Evolutionary conservation across 805 yeast species (phyloP).

Genomic region (Kregervanrija delftensis): DNA sequence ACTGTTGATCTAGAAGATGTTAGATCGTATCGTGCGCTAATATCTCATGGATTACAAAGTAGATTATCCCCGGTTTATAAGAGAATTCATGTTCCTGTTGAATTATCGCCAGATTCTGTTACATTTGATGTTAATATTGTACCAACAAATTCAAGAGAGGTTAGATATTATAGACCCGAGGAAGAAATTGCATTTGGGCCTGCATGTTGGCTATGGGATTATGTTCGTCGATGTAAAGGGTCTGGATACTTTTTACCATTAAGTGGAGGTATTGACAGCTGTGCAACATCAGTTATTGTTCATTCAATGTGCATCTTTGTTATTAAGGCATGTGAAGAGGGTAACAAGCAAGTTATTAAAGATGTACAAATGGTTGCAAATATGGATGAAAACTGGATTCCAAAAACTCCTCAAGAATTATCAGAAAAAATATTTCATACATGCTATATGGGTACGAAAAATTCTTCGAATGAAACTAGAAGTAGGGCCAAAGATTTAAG

Average conservation of each 20-base stretch:
- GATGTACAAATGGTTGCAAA: constrained; percentile 62
- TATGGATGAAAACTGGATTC: constrained; percentile 47
- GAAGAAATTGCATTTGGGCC: constrained; percentile 98
- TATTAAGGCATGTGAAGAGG: constrained; percentile 56
- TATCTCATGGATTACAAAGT: constrained; percentile 74
- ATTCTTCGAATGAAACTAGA: constrained; percentile 86
- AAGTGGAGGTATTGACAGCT: constrained; percentile 96
- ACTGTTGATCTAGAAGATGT: constrained; percentile 92
- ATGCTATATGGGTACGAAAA: constrained; percentile 91
- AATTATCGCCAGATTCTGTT: constrained; percentile 53
- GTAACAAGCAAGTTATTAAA: constrained; percentile 64
- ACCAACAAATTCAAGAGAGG: constrained; percentile 48
- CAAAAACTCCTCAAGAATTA: constrained; percentile 68
- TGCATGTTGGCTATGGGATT: constrained; percentile 99
- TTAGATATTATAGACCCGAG: constrained; percentile 73
- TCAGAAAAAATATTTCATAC: constrained; percentile 78
- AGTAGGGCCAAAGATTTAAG: constrained; percentile 74
- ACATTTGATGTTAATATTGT: constrained; percentile 53
- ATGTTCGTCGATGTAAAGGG: constrained; percentile 81
- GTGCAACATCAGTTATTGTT: constrained; percentile 94
- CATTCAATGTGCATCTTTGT: constrained; percentile 92
- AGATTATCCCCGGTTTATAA: constrained; percentile 37
- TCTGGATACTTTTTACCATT: constrained; percentile 91
- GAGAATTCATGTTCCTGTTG: constrained; percentile 55
- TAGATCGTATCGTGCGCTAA: constrained; percentile 64